These are phyloP conservation scores for Exophiala alcalophila DNA, from an alignment of 2,329 filamentous ascomycete species.

Conservation along the genomic window DNA sequence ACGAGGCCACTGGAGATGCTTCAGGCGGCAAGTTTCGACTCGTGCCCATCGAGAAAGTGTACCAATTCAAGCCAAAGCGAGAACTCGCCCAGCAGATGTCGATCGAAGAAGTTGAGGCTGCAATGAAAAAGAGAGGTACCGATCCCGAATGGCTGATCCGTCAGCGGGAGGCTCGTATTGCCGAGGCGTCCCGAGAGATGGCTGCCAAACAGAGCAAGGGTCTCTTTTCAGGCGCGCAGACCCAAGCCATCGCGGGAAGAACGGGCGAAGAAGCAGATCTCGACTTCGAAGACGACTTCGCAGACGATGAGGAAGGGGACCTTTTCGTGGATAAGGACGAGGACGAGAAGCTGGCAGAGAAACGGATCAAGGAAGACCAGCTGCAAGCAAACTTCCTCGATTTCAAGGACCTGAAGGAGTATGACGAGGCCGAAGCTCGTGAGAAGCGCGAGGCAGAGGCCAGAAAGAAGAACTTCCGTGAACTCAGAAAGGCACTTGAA, in stretches of 20 bases:
- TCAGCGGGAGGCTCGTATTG: constrained; percentile 50
- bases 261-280: constrained; percentile 59
- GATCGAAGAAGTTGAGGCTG: constrained; percentile 79
- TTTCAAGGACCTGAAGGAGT: constrained; percentile 66
- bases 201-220: constrained; percentile 48
- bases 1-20: constrained; percentile 57
- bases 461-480: constrained; percentile 69
- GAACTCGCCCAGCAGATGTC: constrained; percentile 74
- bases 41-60: constrained; percentile 93
- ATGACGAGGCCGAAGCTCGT: constrained; percentile 65
- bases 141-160: constrained; percentile 78
- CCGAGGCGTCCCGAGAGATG: constrained; percentile 59
- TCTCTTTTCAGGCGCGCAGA: constrained; percentile 40
- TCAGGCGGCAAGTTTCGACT: constrained; percentile 63
- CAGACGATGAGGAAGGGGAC: constrained; percentile 80
- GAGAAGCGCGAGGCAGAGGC: constrained; percentile 63
- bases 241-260: constrained; percentile 15
- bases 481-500: constrained; percentile 73
- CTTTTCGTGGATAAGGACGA: constrained; percentile 74
- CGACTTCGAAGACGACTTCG: constrained; percentile 73
- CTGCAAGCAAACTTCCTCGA: constrained; percentile 86
- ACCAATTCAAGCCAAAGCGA: constrained; percentile 77
- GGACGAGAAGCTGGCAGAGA: constrained; percentile 68
- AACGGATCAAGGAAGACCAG: constrained; percentile 73
- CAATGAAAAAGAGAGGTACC: constrained; percentile 74